Evolutionary conservation across 2,329 filamentous ascomycete genomes (phyloP).

Genomic region (Drechslerella stenobrocha): DNA sequence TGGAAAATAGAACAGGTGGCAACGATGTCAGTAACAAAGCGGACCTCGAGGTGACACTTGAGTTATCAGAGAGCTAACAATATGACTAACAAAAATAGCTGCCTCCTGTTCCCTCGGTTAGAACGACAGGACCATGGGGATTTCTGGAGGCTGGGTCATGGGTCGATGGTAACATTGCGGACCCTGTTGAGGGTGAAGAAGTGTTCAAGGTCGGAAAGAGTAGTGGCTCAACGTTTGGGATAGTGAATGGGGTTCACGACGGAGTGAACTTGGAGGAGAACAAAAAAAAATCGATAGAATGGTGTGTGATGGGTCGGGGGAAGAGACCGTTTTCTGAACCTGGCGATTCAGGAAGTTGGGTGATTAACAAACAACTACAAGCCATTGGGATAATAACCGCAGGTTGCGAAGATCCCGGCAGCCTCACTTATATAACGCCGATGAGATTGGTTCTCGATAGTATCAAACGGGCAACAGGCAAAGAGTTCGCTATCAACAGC

Average conservation of each 20-base stretch:
- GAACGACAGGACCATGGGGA: no score
- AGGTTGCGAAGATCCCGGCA: not conserved
- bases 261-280: conserved; percentile 10
- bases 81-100: no score
- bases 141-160: conserved; percentile 5
- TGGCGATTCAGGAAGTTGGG: conserved; percentile 13
- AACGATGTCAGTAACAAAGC: conserved; percentile 16
- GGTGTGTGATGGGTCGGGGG: not conserved
- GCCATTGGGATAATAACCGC: conserved; percentile 1
- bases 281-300: conserved; percentile 1
- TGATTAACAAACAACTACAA: conserved; percentile 4
- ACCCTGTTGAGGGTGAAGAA: conserved; percentile 2
- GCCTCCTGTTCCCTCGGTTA: no score
- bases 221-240: conserved; percentile 3
- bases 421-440: conserved; percentile 11
- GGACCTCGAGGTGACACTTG: not conserved
- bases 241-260: conserved; percentile 4
- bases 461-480: not conserved
- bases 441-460: conserved; percentile 5
- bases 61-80: not conserved
- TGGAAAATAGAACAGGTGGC: not conserved
- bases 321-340: not conserved
- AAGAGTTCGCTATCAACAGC: no score
- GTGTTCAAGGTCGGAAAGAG: conserved; percentile 4
- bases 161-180: not conserved